A percentile compares a stretch with the other conserved stretches of the same genome.
These are phyloP conservation scores for Sporisorium sorghi DNA, from an alignment of 1,284 basidiomycete species.

Conservation along the genomic window DNA sequence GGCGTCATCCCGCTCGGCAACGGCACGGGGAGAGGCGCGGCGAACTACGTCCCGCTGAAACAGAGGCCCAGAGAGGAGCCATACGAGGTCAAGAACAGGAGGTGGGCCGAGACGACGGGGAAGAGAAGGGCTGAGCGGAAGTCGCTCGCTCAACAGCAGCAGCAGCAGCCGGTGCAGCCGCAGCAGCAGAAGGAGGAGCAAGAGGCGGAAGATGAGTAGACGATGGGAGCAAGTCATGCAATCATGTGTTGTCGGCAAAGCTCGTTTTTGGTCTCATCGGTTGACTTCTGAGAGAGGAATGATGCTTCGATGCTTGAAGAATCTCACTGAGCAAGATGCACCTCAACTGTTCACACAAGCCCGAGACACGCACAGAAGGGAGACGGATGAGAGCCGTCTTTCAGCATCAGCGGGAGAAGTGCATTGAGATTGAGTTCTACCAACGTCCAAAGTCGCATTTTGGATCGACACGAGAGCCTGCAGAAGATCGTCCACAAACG, in stretches of 20 bases:
- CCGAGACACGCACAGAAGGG: background rate
- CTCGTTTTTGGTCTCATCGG: no score
- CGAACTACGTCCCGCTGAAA: slow-evolving; percentile 21
- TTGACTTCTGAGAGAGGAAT: background rate
- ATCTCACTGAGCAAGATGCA: background rate
- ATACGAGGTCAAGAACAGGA: slow-evolving; percentile 36
- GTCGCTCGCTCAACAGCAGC: background rate
- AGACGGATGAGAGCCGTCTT: no score
- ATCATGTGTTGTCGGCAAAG: no score
- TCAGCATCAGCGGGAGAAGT: no score
- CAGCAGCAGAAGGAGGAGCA: background rate
- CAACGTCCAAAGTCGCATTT: background rate
- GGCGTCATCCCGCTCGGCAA: slow-evolving; percentile 39
- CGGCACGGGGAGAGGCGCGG: slow-evolving; percentile 28
- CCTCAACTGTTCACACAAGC: background rate
- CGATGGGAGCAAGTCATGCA: no score
- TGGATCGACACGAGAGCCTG: background rate
- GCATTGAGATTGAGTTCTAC: background rate
- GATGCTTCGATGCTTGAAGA: background rate
- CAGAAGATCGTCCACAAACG: no score
- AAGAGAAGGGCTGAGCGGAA: slow-evolving; percentile 23
- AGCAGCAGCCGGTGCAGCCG: background rate
- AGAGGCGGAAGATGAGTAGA: background rate
- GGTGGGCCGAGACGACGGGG: slow-evolving; percentile 36
- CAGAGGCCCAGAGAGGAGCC: slow-evolving; percentile 33